Evolutionary conservation across 805 yeast species (phyloP), one percentile per base, ranked within the genome.

Genomic region (Ogataea sp.): DNA sequence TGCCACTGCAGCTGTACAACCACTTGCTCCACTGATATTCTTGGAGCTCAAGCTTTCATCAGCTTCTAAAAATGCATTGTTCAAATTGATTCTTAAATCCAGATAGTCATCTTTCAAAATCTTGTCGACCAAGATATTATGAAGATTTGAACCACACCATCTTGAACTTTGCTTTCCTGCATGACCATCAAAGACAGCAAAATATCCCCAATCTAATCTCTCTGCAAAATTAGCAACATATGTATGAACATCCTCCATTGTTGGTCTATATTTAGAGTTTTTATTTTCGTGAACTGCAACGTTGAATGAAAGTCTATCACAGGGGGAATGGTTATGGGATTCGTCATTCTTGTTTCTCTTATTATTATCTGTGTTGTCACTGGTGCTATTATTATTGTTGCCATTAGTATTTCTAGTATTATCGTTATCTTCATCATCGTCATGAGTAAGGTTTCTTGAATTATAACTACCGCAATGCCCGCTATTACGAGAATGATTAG

Each of bases 191-290:
- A 88, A 90, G 1, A 90, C 73, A 15, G 94, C 97, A 71, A 90
- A 88, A 56, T 85, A 90, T 2, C 96, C 97, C 83, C 95, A 83
- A 57, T 88, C 96, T 24, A 83, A 65, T 41, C 87, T 60, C 49
- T 86, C 95, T n/a, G 89, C 93, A 65, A 84, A 89, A 64, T 89
- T 88, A 48, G 93, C 88, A 30, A 88, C 87, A 51, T 83, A 86
- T 0, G 94, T 84, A 58, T 90, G 97, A 7, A 90, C 93, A 58
- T 90, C 98, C 57, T 90, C 98, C 98, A 90, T 90, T 23, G 88
- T 77, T 38, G 83, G 77, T 41, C 98, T 70, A 56, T 78, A 89
- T 46, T 82, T 75, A 13, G 76, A 61, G 59, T 93, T 93, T 46
- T 80, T 78, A 59, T 87, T 89, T 50, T 88, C 96, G n/a, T 94